Percentiles rank a stretch among this genome's conserved stretches.
Conservation (phyloP, 2,329 filamentous ascomycete genomes). For the Monosporascus sp. region DNA sequence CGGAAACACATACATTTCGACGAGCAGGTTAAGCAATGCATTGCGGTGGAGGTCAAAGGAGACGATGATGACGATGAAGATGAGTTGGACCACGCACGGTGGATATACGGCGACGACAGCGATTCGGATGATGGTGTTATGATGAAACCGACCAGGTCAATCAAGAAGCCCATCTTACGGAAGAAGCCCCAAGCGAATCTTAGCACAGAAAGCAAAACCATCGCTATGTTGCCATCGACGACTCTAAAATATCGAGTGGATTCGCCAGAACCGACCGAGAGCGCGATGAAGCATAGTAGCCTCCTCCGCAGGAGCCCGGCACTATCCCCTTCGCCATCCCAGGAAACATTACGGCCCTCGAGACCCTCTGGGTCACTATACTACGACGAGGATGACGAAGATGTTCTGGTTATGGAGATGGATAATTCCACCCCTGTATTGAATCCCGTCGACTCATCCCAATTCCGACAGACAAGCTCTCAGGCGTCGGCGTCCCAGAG, state of each 20-base stretch:
- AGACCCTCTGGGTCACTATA: conserved; percentile 61
- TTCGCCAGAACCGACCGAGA: conserved; percentile 60
- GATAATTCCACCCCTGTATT: conserved; percentile 28
- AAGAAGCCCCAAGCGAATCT: conserved; percentile 35
- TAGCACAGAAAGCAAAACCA: conserved; percentile 71
- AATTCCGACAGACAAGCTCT: conserved; percentile 26
- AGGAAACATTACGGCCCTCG: conserved; percentile 73
- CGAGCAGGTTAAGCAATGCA: conserved; percentile 91
- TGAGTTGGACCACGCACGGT: conserved; percentile 37
- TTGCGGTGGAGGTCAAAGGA: conserved; percentile 83
- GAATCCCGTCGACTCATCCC: conserved; percentile 14
- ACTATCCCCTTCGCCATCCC: conserved; percentile 70
- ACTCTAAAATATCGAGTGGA: conserved; percentile 81
- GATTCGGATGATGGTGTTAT: conserved; percentile 77
- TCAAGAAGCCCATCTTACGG: conserved; percentile 48
- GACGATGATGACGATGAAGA: conserved; percentile 66
- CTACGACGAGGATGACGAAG: conserved; percentile 56
- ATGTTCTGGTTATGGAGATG: conserved; percentile 52
- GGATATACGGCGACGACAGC: conserved; percentile 46
- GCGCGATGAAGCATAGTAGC: conserved; percentile 57
- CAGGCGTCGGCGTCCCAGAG: conserved; percentile 43
- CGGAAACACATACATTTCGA: conserved; percentile 93
- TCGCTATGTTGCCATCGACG: conserved; percentile 81
- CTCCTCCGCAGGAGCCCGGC: conserved; percentile 41
- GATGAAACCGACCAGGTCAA: conserved; percentile 65